Conservation (phyloP, 225 moss, liverwort and hornwort species). For the Pseudoscleropodium purum region DNA sequence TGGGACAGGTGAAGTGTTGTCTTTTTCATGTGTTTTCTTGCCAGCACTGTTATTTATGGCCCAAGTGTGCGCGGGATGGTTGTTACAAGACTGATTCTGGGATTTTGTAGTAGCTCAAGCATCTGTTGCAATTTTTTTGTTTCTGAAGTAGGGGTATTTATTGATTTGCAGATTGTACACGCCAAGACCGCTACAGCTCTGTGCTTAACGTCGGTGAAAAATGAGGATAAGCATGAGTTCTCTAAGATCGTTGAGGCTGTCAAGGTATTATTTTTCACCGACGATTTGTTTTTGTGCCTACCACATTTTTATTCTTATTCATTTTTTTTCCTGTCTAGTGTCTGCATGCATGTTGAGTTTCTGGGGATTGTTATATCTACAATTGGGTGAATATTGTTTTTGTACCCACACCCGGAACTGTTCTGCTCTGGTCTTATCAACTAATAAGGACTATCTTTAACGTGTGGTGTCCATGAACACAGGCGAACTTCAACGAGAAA, state of each 20-base stretch:
- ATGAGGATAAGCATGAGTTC: constrained; percentile 93
- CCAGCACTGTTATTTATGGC: not conserved
- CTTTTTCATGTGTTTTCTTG: not conserved
- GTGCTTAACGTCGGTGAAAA: constrained; percentile 82
- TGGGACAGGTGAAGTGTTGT: constrained; percentile 33
- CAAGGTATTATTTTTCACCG: constrained; percentile 60
- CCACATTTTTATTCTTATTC: not conserved
- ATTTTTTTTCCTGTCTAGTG: not conserved
- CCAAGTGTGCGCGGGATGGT: not conserved
- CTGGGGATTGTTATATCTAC: not conserved
- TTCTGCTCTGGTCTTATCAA: not conserved
- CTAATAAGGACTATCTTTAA: not conserved
- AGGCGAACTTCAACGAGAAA: constrained; percentile 93
- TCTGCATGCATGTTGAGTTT: not conserved
- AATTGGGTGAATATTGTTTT: not conserved
- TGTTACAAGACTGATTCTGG: not conserved
- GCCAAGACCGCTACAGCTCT: constrained; percentile 75
- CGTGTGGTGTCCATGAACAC: not conserved
- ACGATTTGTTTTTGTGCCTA: not conserved
- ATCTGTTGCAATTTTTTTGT: not conserved
- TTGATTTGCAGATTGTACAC: constrained; percentile 54
- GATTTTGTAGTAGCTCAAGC: not conserved
- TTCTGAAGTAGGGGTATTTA: not conserved
- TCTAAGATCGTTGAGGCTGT: constrained; percentile 91
- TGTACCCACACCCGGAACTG: not conserved